A percentile compares a stretch with the other conserved stretches of the same genome.
Evolutionary conservation across 2,329 filamentous ascomycete species (phyloP).

Genomic region (Westerdykella sp.): DNA sequence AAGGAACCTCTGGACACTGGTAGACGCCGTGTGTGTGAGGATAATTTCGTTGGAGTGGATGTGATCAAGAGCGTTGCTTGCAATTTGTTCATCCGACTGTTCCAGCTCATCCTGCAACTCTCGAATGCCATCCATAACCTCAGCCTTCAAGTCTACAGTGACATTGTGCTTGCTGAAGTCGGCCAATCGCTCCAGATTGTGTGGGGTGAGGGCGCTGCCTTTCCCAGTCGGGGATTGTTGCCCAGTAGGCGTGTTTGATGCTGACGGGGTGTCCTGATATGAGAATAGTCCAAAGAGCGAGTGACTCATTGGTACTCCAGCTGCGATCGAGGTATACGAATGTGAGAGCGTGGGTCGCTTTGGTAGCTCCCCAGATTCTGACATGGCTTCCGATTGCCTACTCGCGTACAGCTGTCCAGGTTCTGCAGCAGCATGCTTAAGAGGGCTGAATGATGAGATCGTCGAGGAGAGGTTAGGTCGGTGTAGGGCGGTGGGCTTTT

Average conservation of each 20-base stretch:
- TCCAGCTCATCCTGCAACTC: constrained; percentile 95
- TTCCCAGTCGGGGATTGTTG: constrained; percentile 46
- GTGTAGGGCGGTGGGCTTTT: constrained; percentile 19
- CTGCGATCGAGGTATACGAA: constrained; percentile 58
- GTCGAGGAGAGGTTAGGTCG: constrained; percentile 36
- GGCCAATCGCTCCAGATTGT: constrained; percentile 35
- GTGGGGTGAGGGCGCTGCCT: constrained; percentile 24
- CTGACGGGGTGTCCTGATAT: constrained; percentile 50
- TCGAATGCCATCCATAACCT: constrained; percentile 88
- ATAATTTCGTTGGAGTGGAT: constrained; percentile 92
- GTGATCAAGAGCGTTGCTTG: constrained; percentile 78
- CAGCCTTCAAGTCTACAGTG: constrained; percentile 69
- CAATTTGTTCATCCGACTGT: constrained; percentile 89
- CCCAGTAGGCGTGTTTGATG: constrained; percentile 48
- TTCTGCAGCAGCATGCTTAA: constrained; percentile 39
- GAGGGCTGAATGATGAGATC: constrained; percentile 44
- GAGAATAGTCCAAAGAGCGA: constrained; percentile 88
- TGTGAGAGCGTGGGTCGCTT: constrained; percentile 57
- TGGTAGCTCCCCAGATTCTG: constrained; percentile 31
- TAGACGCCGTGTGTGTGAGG: constrained; percentile 78
- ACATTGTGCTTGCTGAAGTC: constrained; percentile 36
- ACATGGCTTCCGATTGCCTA: constrained; percentile 24
- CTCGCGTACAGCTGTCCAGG: constrained; percentile 24
- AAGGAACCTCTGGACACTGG: constrained; percentile 83
- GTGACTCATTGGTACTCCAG: constrained; percentile 51